phyloP scores from a whole-genome alignment of 2,329 filamentous ascomycete species.

The Blastomyces emzantsi region DNA sequence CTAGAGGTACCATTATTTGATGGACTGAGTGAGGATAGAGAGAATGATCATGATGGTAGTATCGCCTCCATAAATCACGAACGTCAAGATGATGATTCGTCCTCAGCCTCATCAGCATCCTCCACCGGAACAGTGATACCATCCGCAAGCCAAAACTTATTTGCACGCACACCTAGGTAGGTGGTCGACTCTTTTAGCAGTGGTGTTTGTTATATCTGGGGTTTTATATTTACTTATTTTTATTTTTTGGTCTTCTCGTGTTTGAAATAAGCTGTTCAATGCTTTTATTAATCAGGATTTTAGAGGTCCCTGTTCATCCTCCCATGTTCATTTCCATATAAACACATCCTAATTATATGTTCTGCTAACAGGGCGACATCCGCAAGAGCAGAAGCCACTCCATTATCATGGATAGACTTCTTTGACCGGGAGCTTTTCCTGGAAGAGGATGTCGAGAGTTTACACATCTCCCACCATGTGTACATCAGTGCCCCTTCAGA shows the following conservation, averaged over 20 bases:
- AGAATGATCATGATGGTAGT: constrained; percentile 23
- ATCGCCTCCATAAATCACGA: constrained; percentile 19
- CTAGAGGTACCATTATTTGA: constrained; percentile 45
- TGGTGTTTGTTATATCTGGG: not conserved
- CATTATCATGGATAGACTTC: constrained; percentile 78
- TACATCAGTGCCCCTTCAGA: constrained; percentile 73
- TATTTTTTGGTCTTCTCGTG: not conserved
- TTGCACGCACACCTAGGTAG: constrained; percentile 62
- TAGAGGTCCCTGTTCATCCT: not conserved
- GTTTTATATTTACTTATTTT: not conserved
- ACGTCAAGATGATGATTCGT: constrained; percentile 54
- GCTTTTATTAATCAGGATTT: not conserved
- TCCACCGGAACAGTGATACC: constrained; percentile 89
- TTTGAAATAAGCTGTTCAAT: not conserved
- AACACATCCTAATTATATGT: not conserved
- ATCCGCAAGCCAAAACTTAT: constrained; percentile 61
- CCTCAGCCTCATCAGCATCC: constrained; percentile 71
- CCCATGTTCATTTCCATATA: not conserved
- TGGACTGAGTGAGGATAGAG: constrained; percentile 28
- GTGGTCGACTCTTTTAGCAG: constrained; percentile 17
- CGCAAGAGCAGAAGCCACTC: constrained; percentile 34
- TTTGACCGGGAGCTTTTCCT: constrained; percentile 83
- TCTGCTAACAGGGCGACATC: constrained; percentile 8
- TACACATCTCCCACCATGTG: constrained; percentile 62
- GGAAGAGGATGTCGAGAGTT: constrained; percentile 27